phyloP scores from a whole-genome alignment of 1,284 basidiomycete species.

The Calocybe gambosa region DNA sequence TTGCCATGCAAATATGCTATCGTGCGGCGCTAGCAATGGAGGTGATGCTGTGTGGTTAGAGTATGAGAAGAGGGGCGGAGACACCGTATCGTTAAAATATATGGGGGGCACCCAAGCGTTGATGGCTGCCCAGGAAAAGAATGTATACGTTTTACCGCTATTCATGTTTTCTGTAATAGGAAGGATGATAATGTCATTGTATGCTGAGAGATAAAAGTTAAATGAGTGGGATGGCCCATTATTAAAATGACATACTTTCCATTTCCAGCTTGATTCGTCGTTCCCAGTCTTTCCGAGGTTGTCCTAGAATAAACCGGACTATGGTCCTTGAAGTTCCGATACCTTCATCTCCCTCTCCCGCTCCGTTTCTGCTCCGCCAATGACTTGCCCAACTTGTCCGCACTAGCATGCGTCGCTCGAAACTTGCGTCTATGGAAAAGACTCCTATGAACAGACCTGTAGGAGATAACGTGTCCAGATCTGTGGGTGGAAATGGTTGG shows the following conservation, averaged over 20 bases:
- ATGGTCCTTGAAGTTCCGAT: constrained; percentile 80
- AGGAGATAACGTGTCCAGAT: constrained; percentile 76
- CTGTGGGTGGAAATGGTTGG: constrained; percentile 60
- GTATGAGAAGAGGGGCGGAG: constrained; percentile 51
- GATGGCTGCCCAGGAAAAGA: constrained; percentile 85
- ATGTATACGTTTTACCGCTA: constrained; percentile 79
- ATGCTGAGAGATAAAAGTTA: constrained; percentile 42
- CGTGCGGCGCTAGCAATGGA: constrained; percentile 59
- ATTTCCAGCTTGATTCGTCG: constrained; percentile 82
- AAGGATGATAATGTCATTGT: constrained; percentile 85
- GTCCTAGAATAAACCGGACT: constrained; percentile 88
- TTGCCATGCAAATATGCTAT: constrained; percentile 50
- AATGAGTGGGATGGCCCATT: background rate
- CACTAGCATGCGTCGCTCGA: constrained; percentile 85
- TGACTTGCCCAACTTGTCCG: constrained; percentile 89
- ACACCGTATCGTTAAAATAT: constrained; percentile 38
- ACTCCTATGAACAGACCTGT: constrained; percentile 89
- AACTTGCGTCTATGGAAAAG: constrained; percentile 83
- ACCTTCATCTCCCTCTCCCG: constrained; percentile 62
- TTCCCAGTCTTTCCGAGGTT: constrained; percentile 77
- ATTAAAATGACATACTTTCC: constrained; percentile 62
- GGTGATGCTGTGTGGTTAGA: constrained; percentile 47
- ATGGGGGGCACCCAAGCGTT: constrained; percentile 89
- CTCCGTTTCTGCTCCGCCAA: constrained; percentile 69
- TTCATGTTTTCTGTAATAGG: constrained; percentile 92